Percentiles rank a stretch among this genome's conserved stretches.
These are phyloP conservation scores for Crotalaria pallida DNA, from an alignment of 306 rosid genomes.

Conservation along the genomic window DNA sequence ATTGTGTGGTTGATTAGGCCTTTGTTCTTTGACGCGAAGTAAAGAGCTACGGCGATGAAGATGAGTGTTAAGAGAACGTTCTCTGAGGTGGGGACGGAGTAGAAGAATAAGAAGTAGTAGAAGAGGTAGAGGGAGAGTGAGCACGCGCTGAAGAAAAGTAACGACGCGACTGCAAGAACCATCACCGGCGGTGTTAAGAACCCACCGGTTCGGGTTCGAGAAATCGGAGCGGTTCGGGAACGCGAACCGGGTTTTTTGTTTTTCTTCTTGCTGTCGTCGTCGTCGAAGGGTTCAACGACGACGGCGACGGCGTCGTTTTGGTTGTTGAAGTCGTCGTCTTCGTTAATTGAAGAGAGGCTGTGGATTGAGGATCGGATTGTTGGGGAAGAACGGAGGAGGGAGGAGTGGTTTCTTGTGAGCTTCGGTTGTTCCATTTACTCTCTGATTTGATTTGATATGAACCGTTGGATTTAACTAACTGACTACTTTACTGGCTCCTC, in stretches of 20 bases:
- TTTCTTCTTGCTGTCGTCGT: conserved; percentile 28
- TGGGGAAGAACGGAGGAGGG: conserved; percentile 79
- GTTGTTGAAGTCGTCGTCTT: conserved; percentile 34
- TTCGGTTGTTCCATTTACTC: conserved; percentile 59
- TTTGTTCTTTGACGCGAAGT: conserved; percentile 65
- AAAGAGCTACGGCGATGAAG: conserved; percentile 72
- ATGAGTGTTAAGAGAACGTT: conserved; percentile 61
- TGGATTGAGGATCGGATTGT: conserved; percentile 94
- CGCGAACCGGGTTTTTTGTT: background rate
- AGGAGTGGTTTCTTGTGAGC: conserved; percentile 84
- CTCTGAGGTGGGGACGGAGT: conserved; percentile 67
- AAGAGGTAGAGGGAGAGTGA: conserved; percentile 33
- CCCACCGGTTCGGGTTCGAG: too few species aligned
- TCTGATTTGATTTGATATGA: background rate
- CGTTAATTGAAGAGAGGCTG: conserved; percentile 65
- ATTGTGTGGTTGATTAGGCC: conserved; percentile 43
- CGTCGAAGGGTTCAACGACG: conserved; percentile 44
- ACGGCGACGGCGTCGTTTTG: conserved; percentile 44
- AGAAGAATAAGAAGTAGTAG: conserved; percentile 42
- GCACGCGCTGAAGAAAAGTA: conserved; percentile 36
- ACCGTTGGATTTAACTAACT: conserved; percentile 26
- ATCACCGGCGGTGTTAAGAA: conserved; percentile 25
- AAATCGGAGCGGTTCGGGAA: too few species aligned
- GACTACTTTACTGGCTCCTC: background rate
- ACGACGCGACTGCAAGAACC: conserved; percentile 29